Percentiles rank a stretch among this genome's conserved stretches.
Conservation (phyloP, 768 basidiomycete genomes). For the Xerocomellus chrysenteron region DNA sequence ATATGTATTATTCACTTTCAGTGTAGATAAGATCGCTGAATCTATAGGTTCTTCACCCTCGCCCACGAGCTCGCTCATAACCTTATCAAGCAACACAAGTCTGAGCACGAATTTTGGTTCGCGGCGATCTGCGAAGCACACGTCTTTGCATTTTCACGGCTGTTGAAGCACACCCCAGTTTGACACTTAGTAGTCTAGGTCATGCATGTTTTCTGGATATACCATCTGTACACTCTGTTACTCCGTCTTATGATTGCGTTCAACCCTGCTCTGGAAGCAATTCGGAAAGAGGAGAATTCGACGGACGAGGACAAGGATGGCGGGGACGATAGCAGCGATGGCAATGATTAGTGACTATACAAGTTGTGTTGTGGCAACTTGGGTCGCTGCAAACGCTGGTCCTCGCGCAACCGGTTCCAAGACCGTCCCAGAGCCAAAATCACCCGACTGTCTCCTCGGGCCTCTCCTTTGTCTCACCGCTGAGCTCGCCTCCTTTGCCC, state of each 20-base stretch:
- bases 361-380: conserved; percentile 11
- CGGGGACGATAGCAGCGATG: too few species aligned
- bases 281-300: too few species aligned
- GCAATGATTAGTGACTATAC: too few species aligned
- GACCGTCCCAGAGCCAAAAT: conserved; percentile 64
- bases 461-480: conserved; percentile 92
- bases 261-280: too few species aligned
- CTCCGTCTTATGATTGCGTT: too few species aligned
- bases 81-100: neutral
- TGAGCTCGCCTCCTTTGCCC: conserved; percentile 80
- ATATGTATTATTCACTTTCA: neutral
- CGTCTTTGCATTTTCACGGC: neutral
- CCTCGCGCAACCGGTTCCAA: conserved; percentile 60
- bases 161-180: neutral
- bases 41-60: neutral
- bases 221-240: too few species aligned
- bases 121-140: neutral
- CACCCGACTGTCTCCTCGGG: conserved; percentile 81
- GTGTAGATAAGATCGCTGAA: neutral
- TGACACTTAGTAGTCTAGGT: too few species aligned
- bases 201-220: too few species aligned
- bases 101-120: conserved; percentile 1
- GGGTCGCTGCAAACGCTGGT: conserved; percentile 53
- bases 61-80: neutral
- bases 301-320: too few species aligned